A percentile compares a stretch with the other conserved stretches of the same genome.
Conservation (phyloP, 768 basidiomycete genomes). For the Suillus bovinus region DNA sequence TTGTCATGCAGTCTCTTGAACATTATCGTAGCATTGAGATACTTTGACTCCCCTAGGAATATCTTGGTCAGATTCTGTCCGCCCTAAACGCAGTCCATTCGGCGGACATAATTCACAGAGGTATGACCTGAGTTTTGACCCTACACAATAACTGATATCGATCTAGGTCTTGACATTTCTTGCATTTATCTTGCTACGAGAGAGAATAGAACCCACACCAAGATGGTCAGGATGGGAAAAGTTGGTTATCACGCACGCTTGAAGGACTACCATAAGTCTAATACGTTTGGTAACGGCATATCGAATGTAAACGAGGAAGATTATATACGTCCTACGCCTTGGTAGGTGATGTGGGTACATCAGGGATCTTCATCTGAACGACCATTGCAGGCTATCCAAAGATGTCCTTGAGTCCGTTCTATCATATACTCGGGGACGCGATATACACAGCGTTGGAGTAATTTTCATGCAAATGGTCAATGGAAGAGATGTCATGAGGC, state of each 20-base stretch:
- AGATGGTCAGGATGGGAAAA: slow-evolving; percentile 73
- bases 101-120: slow-evolving; percentile 67
- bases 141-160: slow-evolving; percentile 3
- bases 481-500: slow-evolving; percentile 66
- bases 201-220: slow-evolving; percentile 52
- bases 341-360: slow-evolving; percentile 17
- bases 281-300: slow-evolving; percentile 56
- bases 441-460: slow-evolving; percentile 81
- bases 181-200: slow-evolving; percentile 61
- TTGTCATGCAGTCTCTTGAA: slow-evolving; percentile 22
- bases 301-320: slow-evolving; percentile 21
- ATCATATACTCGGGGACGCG: slow-evolving; percentile 74
- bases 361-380: background rate
- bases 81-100: slow-evolving; percentile 70
- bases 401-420: slow-evolving; percentile 80
- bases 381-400: slow-evolving; percentile 58
- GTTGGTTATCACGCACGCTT: slow-evolving; percentile 72
- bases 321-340: slow-evolving; percentile 29
- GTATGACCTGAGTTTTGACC: slow-evolving; percentile 31
- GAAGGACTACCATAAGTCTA: slow-evolving; percentile 81
- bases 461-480: slow-evolving; percentile 83
- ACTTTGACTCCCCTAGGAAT: slow-evolving; percentile 51
- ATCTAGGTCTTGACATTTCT: slow-evolving; percentile 54
- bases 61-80: slow-evolving; percentile 69
- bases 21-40: slow-evolving; percentile 1